Evolutionary conservation across 345 rosid species (phyloP).

Genomic region (Hibiscus trionum): DNA sequence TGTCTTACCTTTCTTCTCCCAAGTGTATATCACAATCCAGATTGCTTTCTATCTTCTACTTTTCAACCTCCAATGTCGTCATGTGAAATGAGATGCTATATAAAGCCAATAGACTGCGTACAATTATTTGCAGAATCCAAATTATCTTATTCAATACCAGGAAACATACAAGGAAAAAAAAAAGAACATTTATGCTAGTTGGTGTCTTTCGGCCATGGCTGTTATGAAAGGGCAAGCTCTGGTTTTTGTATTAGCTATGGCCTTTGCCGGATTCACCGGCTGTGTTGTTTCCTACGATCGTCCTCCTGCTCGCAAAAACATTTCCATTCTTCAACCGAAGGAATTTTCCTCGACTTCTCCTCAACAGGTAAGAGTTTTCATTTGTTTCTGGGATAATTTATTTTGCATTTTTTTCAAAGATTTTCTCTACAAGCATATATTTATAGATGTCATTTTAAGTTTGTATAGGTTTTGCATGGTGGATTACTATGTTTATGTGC

Average conservation of each 20-base stretch:
- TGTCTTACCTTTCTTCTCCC: neutral
- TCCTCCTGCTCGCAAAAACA: slow-evolving; percentile 29
- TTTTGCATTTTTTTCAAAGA: neutral
- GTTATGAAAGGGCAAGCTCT: neutral
- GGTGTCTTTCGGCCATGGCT: neutral
- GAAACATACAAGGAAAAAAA: neutral
- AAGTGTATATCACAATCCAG: neutral
- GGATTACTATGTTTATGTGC: too few species aligned
- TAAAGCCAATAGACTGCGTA: neutral
- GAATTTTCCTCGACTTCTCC: slow-evolving; percentile 19
- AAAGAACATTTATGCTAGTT: neutral
- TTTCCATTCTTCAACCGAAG: slow-evolving; percentile 14
- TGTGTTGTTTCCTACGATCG: slow-evolving; percentile 32
- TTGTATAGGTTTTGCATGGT: too few species aligned
- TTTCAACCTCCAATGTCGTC: neutral
- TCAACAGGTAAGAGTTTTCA: slow-evolving; percentile 40
- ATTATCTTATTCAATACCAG: neutral
- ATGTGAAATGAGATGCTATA: neutral
- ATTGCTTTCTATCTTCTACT: neutral
- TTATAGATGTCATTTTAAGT: too few species aligned
- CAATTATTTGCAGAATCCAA: neutral
- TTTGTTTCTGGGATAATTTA: neutral
- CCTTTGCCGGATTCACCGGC: neutral
- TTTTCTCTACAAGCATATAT: too few species aligned
- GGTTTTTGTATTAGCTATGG: neutral